Percentiles rank a stretch among this genome's conserved stretches.
Conservation (phyloP, 2,329 filamentous ascomycete species). For the Monosporascus sp. region DNA sequence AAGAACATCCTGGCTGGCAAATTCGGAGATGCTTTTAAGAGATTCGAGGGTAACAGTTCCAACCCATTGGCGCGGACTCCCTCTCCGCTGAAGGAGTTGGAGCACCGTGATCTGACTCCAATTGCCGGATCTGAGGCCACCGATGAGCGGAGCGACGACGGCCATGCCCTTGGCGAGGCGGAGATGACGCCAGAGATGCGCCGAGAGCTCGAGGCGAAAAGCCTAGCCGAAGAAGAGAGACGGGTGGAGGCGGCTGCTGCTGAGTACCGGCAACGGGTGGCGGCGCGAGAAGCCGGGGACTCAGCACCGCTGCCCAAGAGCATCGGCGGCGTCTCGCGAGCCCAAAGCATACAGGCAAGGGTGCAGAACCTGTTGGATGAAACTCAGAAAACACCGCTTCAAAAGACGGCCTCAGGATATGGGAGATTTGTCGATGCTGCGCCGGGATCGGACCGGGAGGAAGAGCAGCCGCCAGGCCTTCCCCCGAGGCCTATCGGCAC, state of each 20-base stretch:
- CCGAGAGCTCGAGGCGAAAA: slow-evolving; percentile 78
- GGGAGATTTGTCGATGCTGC: slow-evolving; percentile 70
- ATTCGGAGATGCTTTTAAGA: slow-evolving; percentile 90
- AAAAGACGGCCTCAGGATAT: slow-evolving; percentile 79
- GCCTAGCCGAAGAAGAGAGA: slow-evolving; percentile 80
- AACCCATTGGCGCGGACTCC: slow-evolving; percentile 35
- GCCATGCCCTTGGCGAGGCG: slow-evolving; percentile 56
- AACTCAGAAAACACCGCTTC: slow-evolving; percentile 58
- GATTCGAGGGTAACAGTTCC: slow-evolving; percentile 63
- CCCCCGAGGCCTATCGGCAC: slow-evolving; percentile 46
- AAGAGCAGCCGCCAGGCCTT: slow-evolving; percentile 38
- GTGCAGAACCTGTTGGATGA: slow-evolving; percentile 83
- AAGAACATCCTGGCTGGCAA: slow-evolving; percentile 82
- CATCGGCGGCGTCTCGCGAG: slow-evolving; percentile 57
- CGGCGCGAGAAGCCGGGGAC: slow-evolving; percentile 47
- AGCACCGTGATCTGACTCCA: slow-evolving; percentile 55
- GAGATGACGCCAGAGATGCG: slow-evolving; percentile 82
- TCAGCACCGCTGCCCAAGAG: slow-evolving; percentile 44
- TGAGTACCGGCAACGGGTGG: slow-evolving; percentile 75
- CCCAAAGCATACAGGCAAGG: slow-evolving; percentile 84
- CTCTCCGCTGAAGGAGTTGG: slow-evolving; percentile 44
- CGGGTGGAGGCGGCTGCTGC: slow-evolving; percentile 84
- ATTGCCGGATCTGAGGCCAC: slow-evolving; percentile 74
- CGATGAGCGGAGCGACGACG: slow-evolving; percentile 62
- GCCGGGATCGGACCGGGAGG: slow-evolving; percentile 29